Base-by-base conservation (phyloP, 2,329 filamentous ascomycete genomes). In the Coniochaeta ligniaria region DNA sequence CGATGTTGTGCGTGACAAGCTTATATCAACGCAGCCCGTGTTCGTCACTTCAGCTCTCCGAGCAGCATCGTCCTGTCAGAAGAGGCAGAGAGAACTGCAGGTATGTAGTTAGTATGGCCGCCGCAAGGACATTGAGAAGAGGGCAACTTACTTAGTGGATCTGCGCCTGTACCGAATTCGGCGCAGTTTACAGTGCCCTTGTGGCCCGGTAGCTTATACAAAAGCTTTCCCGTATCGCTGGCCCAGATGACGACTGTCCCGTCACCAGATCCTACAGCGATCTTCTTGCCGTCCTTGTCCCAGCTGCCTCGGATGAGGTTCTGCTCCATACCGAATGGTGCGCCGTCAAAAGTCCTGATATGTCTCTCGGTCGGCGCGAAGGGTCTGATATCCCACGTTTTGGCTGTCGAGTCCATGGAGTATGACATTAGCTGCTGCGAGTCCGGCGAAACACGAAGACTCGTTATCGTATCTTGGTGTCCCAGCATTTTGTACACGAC, bases 171-270 rank as follows among this genome's bases (percentile, higher is more conserved):
- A 57, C 91, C 89, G 71, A 99, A 96, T 67, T 96, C 89, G 60
- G 94, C 94, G 72, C 94, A 92, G 72, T 98, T 99, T 58, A 98
- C 95, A 0, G 91, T 91, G 36, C 94, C 95, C 75, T 92, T 95
- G 73, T 99, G 95, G 0, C 95, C 95, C 1, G 95, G 95, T 59
- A 99, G 81, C 76, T 98, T 98, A 76, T 97, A 96, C 64, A 96
- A 74, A 67, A 99, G 80, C 78, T 96, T 98, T 61, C 91, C 93
- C n/a, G 84, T 90, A 71, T 91, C 87, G 60, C 81, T 86, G 58
- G 95, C 93, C 95, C 95, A 99, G 11, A 98, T 86, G 16, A 96
- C 88, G 20, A 92, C 92, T 8, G 89, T 96, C 28, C 92, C 89
- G 70, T 99, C 95, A 16, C 92, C 94, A 58, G 92, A 92, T 14